These are phyloP conservation scores for Centrapalus pauciflorus DNA, from an alignment of 129 eudicot genomes.

Conservation along the genomic window DNA sequence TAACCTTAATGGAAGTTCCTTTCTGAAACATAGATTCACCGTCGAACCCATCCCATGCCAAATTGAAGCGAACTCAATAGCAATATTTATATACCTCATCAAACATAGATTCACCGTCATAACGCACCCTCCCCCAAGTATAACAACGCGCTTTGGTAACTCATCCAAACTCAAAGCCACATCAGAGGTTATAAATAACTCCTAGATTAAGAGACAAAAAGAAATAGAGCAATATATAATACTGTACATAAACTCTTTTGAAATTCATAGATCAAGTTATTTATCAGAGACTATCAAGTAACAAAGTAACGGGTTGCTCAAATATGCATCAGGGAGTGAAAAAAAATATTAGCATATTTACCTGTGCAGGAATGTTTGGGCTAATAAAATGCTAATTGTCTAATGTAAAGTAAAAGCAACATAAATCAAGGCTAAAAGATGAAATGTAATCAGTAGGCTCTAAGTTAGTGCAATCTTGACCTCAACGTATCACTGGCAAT, in stretches of 20 bases:
- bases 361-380: conserved; percentile 84
- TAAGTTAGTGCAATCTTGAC: no score
- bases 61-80: conserved; percentile 99
- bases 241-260: neutral
- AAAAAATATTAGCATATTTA: conserved; percentile 20
- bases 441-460: no score
- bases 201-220: conserved; percentile 55
- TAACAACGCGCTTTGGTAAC: conserved; percentile 79
- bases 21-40: conserved; percentile 77
- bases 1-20: conserved; percentile 91
- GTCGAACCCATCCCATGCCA: conserved; percentile 98
- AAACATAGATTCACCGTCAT: conserved; percentile 3
- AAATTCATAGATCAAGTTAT: neutral
- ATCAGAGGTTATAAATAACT: conserved; percentile 88
- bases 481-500: no score
- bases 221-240: neutral
- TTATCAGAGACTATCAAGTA: no score
- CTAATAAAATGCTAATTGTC: no score
- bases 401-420: no score
- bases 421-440: no score
- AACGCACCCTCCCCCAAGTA: conserved; percentile 92
- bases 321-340: neutral
- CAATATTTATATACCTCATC: conserved; percentile 81
- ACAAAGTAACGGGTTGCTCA: no score
- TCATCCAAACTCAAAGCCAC: conserved; percentile 98